Conservation (phyloP, 2,329 filamentous ascomycete species). For the Calycina herbarum region DNA sequence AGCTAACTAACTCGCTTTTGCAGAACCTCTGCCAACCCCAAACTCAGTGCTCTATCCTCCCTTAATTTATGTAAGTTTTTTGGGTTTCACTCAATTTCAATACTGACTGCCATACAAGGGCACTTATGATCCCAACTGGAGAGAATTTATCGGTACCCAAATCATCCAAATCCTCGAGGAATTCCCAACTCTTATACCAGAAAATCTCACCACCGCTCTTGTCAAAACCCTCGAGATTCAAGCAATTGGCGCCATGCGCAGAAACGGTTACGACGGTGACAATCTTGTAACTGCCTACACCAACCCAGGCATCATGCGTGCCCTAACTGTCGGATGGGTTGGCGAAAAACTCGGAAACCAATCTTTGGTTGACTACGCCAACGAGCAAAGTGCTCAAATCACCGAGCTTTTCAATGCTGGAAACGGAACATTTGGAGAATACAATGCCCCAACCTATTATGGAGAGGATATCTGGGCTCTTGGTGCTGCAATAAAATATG, state of each 20-base stretch:
- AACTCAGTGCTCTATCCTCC: conserved; percentile 39
- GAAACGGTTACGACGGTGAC: conserved; percentile 57
- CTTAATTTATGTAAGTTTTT: conserved; percentile 37
- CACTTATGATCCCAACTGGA: conserved; percentile 64
- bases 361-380: conserved; percentile 60
- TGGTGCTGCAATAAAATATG: conserved; percentile 51
- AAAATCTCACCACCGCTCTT: conserved; percentile 45
- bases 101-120: conserved; percentile 37
- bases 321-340: conserved; percentile 58
- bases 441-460: conserved; percentile 58
- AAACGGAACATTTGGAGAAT: conserved; percentile 54
- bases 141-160: conserved; percentile 60
- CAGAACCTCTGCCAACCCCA: conserved; percentile 40
- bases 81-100: neutral
- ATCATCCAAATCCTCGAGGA: conserved; percentile 60
- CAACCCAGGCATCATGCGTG: conserved; percentile 56
- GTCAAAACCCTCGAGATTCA: conserved; percentile 53
- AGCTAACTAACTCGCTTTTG: conserved; percentile 4
- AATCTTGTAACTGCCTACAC: conserved; percentile 30
- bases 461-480: conserved; percentile 57
- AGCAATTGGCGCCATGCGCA: conserved; percentile 59
- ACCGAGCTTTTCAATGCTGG: conserved; percentile 54
- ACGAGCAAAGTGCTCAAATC: conserved; percentile 54
- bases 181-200: conserved; percentile 48
- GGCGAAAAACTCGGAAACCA: conserved; percentile 51